Percentiles rank a stretch among this genome's conserved stretches.
phyloP scores from a whole-genome alignment of 768 basidiomycete species.

The Leccinum disarticulatum region DNA sequence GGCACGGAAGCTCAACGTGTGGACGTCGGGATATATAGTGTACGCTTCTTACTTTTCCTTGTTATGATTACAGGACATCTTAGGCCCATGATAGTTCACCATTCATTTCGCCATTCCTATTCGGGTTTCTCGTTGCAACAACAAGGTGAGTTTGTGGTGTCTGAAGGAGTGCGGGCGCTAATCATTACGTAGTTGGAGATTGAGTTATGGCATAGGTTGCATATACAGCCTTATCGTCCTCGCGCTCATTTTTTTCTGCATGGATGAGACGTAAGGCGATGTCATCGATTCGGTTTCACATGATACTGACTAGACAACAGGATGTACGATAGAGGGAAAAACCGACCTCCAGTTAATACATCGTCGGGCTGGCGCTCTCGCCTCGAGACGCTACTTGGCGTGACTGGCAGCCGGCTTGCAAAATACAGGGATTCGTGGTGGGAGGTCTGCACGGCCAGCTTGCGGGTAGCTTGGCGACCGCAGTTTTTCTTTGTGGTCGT shows the following conservation, averaged over 20 bases:
- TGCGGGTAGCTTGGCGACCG: conserved; percentile 51
- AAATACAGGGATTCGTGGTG: conserved; percentile 45
- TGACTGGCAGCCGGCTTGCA: conserved; percentile 47
- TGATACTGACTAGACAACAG: conserved; percentile 24
- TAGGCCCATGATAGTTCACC: conserved; percentile 32
- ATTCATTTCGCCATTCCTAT: conserved; percentile 31
- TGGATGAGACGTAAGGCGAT: conserved; percentile 49
- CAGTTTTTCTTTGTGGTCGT: conserved; percentile 40
- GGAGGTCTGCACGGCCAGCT: conserved; percentile 31
- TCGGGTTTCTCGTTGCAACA: conserved; percentile 30
- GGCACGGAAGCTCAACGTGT: conserved; percentile 49
- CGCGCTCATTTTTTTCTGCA: conserved; percentile 42
- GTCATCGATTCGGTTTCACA: background rate
- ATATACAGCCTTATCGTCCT: conserved; percentile 49
- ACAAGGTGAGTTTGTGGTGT: conserved; percentile 12
- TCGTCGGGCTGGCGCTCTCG: conserved; percentile 39
- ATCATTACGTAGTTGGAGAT: conserved; percentile 39
- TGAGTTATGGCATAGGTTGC: conserved; percentile 53
- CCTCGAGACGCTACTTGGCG: conserved; percentile 48
- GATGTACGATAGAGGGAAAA: conserved; percentile 48
- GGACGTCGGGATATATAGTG: conserved; percentile 54
- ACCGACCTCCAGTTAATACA: conserved; percentile 28
- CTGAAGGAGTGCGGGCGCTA: background rate
- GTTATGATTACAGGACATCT: conserved; percentile 18
- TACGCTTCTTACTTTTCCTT: conserved; percentile 41